Evolutionary conservation across 2,329 filamentous ascomycete species (phyloP), one percentile per base, ranked within the genome.

Genomic region (Xylaria sp.): DNA sequence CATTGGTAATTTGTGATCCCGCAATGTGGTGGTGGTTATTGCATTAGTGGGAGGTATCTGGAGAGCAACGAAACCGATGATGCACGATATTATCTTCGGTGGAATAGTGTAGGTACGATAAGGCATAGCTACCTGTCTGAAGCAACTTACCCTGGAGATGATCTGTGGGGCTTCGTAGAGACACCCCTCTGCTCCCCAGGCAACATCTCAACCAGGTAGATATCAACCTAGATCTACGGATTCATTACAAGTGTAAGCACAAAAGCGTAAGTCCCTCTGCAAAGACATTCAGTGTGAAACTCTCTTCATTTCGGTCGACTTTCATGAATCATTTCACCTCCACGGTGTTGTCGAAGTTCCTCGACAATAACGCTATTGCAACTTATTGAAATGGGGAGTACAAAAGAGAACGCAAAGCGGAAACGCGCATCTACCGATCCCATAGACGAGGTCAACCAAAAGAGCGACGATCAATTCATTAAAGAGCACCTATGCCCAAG

Each of bases 371-470:
- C 33, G 45, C 12, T 37, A 17, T 15, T 31, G 14, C 42, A 25
- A 31, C 38, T 21, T 23, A 31, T 46, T 45, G 33, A 25, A 7
- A 71, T 70, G 71, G 67, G 67, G 42, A 23, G 63, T 47, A 23
- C 65, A 47, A 61, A 67, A 46, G 55, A 66, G 55, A 65, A 19
- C 35, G 53, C 60, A 12, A 77, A 74, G 57, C 74, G 76, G 28
- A 72, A 63, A 52, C 70, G 71, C 46, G 69, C 69, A 14, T 50
- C 63, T 9, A 70, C 72, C 1, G 74, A 75, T 52, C 76, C 77
- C 0, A 80, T 88, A 38, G 81, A 84, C 23, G 67, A 68, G 25
- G 84, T 81, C 17, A 86, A 86, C 63, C 68, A 68, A 23, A 82
- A 81, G 64, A 70, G 73, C 0, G 79, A 87, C 53, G 75, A 78